Evolutionary conservation across 2,329 filamentous ascomycete genomes (phyloP).

Genomic region (Didymella lethalis): DNA sequence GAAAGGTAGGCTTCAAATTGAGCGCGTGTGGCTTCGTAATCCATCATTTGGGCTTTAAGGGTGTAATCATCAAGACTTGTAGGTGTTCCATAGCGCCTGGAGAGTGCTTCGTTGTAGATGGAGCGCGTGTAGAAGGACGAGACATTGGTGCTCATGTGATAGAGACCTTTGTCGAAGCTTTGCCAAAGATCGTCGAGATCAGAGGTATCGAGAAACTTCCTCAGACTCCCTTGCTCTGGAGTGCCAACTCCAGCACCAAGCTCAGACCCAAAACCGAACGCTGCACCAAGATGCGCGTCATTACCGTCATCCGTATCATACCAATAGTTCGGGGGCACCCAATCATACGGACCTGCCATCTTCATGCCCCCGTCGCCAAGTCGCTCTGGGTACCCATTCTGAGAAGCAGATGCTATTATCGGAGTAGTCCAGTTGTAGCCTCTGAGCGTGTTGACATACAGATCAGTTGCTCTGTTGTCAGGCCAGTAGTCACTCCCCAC

Average conservation of each 20-base stretch:
- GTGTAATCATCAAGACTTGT: slow-evolving; percentile 65
- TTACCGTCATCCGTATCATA: slow-evolving; percentile 60
- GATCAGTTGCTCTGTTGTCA: slow-evolving; percentile 62
- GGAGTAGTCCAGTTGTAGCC: slow-evolving; percentile 64
- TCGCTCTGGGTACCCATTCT: slow-evolving; percentile 60
- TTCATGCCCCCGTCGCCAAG: slow-evolving; percentile 68
- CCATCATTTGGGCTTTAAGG: slow-evolving; percentile 66
- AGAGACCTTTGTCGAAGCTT: slow-evolving; percentile 60
- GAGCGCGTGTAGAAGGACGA: slow-evolving; percentile 64
- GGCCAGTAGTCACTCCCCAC: slow-evolving; percentile 72
- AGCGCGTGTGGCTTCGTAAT: slow-evolving; percentile 69
- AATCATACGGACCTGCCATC: slow-evolving; percentile 72
- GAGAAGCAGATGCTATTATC: slow-evolving; percentile 65
- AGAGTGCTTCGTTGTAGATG: slow-evolving; percentile 67
- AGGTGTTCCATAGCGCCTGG: slow-evolving; percentile 61
- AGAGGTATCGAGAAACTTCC: slow-evolving; percentile 59
- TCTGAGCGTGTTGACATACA: slow-evolving; percentile 62
- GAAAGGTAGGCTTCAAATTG: slow-evolving; percentile 66
- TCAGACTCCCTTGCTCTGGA: slow-evolving; percentile 63
- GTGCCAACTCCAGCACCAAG: slow-evolving; percentile 69
- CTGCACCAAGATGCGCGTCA: slow-evolving; percentile 60
- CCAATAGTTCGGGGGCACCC: slow-evolving; percentile 72
- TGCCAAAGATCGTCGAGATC: slow-evolving; percentile 67
- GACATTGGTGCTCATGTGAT: slow-evolving; percentile 66
- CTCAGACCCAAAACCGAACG: slow-evolving; percentile 71